Base-by-base conservation (phyloP, 1,284 basidiomycete species). In the Stereum hirsutum region DNA sequence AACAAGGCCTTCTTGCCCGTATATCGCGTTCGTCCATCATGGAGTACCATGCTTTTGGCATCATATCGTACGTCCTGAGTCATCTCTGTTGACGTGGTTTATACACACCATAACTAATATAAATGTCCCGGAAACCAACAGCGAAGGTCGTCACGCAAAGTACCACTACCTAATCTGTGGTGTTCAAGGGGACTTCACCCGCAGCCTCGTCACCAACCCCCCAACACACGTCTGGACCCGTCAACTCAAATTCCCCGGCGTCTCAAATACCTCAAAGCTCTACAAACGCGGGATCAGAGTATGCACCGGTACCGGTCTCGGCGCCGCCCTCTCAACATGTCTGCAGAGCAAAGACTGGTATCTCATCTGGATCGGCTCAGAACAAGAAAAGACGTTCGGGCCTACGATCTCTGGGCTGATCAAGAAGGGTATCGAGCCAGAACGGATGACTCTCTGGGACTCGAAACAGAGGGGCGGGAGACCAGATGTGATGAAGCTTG, bases 31-130 rank as follows among this genome's bases (percentile, higher is more conserved):
- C 70, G 51, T 70, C 74, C 30, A 64, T 81, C 46, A 68, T 78
- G 69, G 80, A 83, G 59, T 82, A 81, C 56, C 80, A 82, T 51
- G 75, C 78, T 12, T 82, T 82, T 56, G 80, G 80, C 43, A 81
- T 78, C 57, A 75, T 82, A 47, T 81, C 78, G 75, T 78, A 61
- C 41, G 72, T 62, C 25, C 38, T 35, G 10, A 30, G n/a, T 8
- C 10, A n/a, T 8, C 28, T 10, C 25, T 51, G 20, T 26, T 11
- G 21, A 31, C 26, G 20, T 30, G 27, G 17, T 20, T 43, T 23
- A n/a, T 41, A 35, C 17, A 23, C 43, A 44, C 45, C 43, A 44
- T 48, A 45, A 2, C 7, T 14, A 27, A 20, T 24, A 1, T 12
- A 33, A 26, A 26, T 40, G 3, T 42, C 12, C n/a, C 5, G 24